Evolutionary conservation across 192 early-diverging fungal genomes (phyloP).

Genomic region (Lobosporangium transversale): DNA sequence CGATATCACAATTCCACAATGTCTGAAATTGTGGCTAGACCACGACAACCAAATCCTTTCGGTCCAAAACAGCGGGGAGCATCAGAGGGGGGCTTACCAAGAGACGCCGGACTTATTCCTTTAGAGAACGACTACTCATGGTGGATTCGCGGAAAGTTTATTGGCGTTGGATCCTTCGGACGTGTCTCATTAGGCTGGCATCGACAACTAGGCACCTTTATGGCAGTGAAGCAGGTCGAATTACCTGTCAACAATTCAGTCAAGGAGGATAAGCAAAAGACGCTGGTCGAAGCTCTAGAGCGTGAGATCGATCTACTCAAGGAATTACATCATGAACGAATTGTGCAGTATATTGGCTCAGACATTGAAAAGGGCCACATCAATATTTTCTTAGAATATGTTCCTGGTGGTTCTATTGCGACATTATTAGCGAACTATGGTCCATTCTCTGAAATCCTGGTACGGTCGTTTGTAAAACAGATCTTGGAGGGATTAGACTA

Average conservation of each 20-base stretch:
- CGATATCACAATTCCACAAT: constrained; percentile 35
- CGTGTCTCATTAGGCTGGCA: constrained; percentile 94
- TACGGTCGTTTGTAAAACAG: constrained; percentile 88
- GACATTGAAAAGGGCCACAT: constrained; percentile 77
- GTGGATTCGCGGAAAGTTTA: constrained; percentile 91
- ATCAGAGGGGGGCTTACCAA: neutral
- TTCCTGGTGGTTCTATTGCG: constrained; percentile 95
- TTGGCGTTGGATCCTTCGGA: constrained; percentile 97
- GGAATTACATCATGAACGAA: constrained; percentile 93
- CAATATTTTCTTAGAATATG: constrained; percentile 97
- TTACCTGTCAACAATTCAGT: constrained; percentile 73
- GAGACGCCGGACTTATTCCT: constrained; percentile 24
- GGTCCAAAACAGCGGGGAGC: constrained; percentile 13
- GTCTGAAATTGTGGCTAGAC: constrained; percentile 15
- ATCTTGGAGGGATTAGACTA: constrained; percentile 94
- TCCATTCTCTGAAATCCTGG: constrained; percentile 84
- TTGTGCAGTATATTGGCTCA: constrained; percentile 93
- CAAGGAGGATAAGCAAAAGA: constrained; percentile 76
- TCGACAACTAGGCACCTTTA: constrained; percentile 86
- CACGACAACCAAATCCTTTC: constrained; percentile 9
- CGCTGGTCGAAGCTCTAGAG: constrained; percentile 86
- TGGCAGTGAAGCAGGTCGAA: constrained; percentile 98
- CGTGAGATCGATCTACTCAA: constrained; percentile 91
- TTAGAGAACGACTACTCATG: constrained; percentile 52
- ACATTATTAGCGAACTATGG: constrained; percentile 87